These are phyloP conservation scores for Pneumocystis oryctolagi DNA, from an alignment of 1,139 yeast species.

Conservation along the genomic window DNA sequence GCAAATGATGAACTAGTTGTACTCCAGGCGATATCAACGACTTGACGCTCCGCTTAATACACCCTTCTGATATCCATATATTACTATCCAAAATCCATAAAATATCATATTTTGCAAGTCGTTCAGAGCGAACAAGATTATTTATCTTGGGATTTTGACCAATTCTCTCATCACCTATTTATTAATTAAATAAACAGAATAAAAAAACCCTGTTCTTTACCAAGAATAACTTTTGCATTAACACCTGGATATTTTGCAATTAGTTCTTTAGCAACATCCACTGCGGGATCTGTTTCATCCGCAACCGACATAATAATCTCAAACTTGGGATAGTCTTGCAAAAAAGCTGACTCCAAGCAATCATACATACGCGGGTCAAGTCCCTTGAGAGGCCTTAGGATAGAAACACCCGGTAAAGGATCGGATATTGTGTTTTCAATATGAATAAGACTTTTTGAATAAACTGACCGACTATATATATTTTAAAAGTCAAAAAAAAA, in stretches of 20 bases:
- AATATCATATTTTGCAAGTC: conserved; percentile 51
- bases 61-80: conserved; percentile 60
- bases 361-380: conserved; percentile 58
- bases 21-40: conserved; percentile 37
- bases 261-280: conserved; percentile 40
- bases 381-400: conserved; percentile 72
- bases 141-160: conserved; percentile 89
- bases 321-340: conserved; percentile 54
- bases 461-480: not conserved
- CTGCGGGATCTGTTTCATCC: conserved; percentile 45
- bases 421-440: not conserved
- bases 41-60: conserved; percentile 50
- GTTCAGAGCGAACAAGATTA: conserved; percentile 66
- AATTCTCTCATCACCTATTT: conserved; percentile 27
- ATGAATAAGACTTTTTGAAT: not conserved
- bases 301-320: conserved; percentile 71
- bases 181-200: not conserved
- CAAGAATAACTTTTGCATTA: conserved; percentile 45
- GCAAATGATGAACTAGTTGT: conserved; percentile 67
- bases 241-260: conserved; percentile 41
- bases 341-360: conserved; percentile 55
- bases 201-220: conserved; percentile 18
- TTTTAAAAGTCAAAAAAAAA: not conserved
- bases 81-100: conserved; percentile 84
- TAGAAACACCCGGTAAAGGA: conserved; percentile 44